These are phyloP conservation scores for Pythium coloratum DNA, from an alignment of 352 stramenopile species.

Conservation along the genomic window DNA sequence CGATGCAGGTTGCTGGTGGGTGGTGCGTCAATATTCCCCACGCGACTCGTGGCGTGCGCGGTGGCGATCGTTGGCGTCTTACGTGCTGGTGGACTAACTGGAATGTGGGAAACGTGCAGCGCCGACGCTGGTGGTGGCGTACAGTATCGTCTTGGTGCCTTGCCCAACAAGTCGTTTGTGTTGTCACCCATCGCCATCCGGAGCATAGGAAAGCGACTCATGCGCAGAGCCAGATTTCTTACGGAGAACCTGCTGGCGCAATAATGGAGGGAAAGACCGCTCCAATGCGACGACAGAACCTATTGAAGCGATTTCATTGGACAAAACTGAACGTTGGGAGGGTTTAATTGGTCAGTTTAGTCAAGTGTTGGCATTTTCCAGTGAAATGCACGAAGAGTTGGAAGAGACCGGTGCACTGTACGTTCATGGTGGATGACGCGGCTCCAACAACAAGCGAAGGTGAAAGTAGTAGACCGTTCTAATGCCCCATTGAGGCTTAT, in stretches of 20 bases:
- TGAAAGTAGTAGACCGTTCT: too few species aligned
- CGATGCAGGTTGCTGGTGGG: background rate
- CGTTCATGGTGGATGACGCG: too few species aligned
- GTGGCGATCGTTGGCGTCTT: background rate
- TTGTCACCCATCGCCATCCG: constrained; percentile 1
- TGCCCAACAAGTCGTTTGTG: background rate
- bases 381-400: too few species aligned
- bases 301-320: constrained; percentile 5
- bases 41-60: background rate
- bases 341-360: constrained; percentile 3
- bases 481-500: too few species aligned
- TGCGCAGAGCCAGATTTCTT: constrained; percentile 20
- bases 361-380: background rate
- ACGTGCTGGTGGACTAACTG: background rate
- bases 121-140: background rate
- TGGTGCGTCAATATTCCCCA: background rate
- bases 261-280: background rate
- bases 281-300: constrained; percentile 20
- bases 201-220: constrained; percentile 5
- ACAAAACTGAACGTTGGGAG: background rate
- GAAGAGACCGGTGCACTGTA: background rate
- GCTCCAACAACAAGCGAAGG: too few species aligned
- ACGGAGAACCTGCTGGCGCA: constrained; percentile 19
- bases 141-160: constrained; percentile 2
- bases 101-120: background rate